Evolutionary conservation across 495 filamentous ascomycete genomes (phyloP).

Genomic region (Aspergillus taichungensis): DNA sequence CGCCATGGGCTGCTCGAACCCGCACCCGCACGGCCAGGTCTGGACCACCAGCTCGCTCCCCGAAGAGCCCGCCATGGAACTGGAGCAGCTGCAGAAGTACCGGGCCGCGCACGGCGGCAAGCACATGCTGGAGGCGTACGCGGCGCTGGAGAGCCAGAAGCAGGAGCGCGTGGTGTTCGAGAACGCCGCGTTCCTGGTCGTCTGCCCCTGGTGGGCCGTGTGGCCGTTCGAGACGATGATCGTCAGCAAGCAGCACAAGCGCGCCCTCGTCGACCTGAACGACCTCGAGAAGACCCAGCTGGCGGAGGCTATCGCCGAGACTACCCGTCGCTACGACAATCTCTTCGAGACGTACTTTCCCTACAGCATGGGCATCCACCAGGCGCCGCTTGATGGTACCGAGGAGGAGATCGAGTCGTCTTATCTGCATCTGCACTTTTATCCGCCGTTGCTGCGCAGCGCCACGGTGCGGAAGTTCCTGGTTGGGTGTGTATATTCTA

Average conservation of each 20-base stretch:
- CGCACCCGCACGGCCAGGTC: conserved; percentile 92
- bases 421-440: conserved; percentile 95
- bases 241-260: conserved; percentile 68
- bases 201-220: conserved; percentile 94
- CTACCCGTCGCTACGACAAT: conserved; percentile 89
- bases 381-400: conserved; percentile 82
- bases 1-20: conserved; percentile 98
- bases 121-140: conserved; percentile 80
- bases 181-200: conserved; percentile 70
- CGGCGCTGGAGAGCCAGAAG: conserved; percentile 70
- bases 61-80: conserved; percentile 75
- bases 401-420: conserved; percentile 76
- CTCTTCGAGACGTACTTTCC: conserved; percentile 95
- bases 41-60: conserved; percentile 89
- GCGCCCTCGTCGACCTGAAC: conserved; percentile 71
- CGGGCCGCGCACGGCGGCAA: conserved; percentile 56
- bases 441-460: conserved; percentile 84
- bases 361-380: conserved; percentile 90
- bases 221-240: conserved; percentile 98
- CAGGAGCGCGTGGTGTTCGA: conserved; percentile 78
- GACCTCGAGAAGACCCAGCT: conserved; percentile 57
- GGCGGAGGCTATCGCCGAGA: conserved; percentile 75
- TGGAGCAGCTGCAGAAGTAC: conserved; percentile 70
- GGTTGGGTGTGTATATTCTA: conserved; percentile 52
- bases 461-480: conserved; percentile 93